Evolutionary conservation across 495 filamentous ascomycete genomes (phyloP), one percentile per base, ranked within the genome.

Genomic region (Xylaria intraflava): DNA sequence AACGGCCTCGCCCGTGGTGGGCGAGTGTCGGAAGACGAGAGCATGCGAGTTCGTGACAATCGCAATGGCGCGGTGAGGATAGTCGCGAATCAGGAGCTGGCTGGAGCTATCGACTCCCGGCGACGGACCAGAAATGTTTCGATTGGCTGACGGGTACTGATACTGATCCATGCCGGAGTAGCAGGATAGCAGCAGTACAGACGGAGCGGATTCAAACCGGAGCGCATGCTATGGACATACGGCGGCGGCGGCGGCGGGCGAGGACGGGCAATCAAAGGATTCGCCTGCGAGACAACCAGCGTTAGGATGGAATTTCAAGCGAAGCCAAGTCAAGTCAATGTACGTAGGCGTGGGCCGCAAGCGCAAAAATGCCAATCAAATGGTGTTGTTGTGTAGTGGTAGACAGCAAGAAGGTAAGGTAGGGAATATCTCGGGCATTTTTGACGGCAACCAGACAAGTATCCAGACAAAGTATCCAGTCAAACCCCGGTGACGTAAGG

Each of bases 61-160:
- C 17, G 88, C 89, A 68, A 98, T 88, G 49, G 89, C 83, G 50
- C 93, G 85, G 58, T 87, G 79, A 59, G 91, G 89, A 65, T 87
- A 81, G 61, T 96, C 88, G 62, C 85, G 81, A 48, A 88, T 72
- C 39, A 86, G 76, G 41, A 89, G 68, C 55, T 74, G 72, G 61
- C 74, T 74, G 6, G 75, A 74, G 53, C 70, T 74, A 40, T 78
- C 75, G 41, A 64, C 57, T 30, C 73, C 66, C 22, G 69, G 69
- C 38, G 65, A 39, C 19, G 61, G 51, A 40, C 58, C 44, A 27
- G 64, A 26, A 38, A 64, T 38, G 39, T 48, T 66, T 56, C 64
- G 61, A 39, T 46, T 26, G 30, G 48, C 35, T 22, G 64, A 52
- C 42, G 61, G 56, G 45, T 62, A 64, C 61, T 64, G 58, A 29